phyloP scores from a whole-genome alignment of 139 green algal species.

The Zygnema circumcarinatum region DNA sequence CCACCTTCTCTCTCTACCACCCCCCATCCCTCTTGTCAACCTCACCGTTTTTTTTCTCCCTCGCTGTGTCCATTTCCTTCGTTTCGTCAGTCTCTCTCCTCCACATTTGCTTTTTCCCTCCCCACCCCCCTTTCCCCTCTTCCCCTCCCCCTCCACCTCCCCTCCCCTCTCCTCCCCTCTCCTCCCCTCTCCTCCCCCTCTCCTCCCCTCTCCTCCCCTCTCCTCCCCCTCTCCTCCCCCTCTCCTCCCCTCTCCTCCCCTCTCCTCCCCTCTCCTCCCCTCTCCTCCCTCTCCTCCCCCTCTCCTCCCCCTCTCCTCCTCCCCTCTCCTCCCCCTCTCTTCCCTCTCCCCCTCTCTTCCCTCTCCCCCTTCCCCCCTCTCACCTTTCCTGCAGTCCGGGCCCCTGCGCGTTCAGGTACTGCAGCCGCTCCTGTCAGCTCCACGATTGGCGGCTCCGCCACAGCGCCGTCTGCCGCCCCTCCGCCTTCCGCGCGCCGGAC shows the following conservation, averaged over 20 bases:
- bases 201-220: background rate
- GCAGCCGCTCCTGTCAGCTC: slow-evolving; percentile 42
- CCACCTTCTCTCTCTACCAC: slow-evolving; percentile 1
- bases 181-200: background rate
- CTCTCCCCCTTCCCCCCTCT: background rate
- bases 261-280: background rate
- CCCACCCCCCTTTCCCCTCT: background rate
- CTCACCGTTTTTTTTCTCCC: background rate
- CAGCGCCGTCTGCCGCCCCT: background rate
- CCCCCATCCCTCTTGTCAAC: background rate
- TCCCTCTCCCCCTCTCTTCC: background rate
- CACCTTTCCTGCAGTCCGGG: background rate
- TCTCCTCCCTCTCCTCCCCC: background rate
- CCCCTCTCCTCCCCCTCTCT: background rate
- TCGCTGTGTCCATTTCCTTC: background rate
- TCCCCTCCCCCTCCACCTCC: background rate
- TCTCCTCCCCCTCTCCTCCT: background rate
- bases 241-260: background rate
- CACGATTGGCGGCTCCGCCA: slow-evolving; percentile 44
- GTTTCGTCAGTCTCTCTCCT: background rate
- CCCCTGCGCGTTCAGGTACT: slow-evolving; percentile 35
- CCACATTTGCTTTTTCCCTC: background rate
- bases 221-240: background rate
- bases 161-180: background rate
- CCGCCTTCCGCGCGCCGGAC: background rate